These are phyloP conservation scores for Pyrus bretschneideri DNA, from an alignment of 306 rosid species.

Conservation along the genomic window DNA sequence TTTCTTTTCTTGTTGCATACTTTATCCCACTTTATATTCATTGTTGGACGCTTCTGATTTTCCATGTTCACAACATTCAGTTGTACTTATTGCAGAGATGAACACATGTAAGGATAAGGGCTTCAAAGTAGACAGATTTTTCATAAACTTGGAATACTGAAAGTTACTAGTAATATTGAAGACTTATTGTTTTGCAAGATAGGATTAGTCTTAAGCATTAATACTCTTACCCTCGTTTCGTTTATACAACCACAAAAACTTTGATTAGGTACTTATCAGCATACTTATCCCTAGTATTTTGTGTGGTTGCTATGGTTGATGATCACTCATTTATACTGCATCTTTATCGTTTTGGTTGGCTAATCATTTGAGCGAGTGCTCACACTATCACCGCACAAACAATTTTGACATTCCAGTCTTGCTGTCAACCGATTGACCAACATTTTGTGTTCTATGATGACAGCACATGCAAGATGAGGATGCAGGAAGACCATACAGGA, in stretches of 20 bases:
- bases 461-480: conserved; percentile 98
- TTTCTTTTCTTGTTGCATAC: not conserved
- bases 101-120: not conserved
- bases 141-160: not conserved
- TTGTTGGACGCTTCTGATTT: not conserved
- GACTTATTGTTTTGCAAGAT: not conserved
- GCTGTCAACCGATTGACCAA: not conserved
- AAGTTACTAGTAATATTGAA: not conserved
- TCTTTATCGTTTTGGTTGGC: not conserved
- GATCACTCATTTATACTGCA: not conserved
- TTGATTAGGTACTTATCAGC: not conserved
- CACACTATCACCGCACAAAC: not conserved
- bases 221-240: not conserved
- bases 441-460: not conserved
- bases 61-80: not conserved
- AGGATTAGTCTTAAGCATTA: not conserved
- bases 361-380: not conserved
- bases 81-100: not conserved
- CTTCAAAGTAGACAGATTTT: not conserved
- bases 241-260: not conserved
- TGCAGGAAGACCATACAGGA: conserved; percentile 78
- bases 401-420: not conserved
- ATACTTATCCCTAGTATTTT: not conserved
- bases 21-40: not conserved
- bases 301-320: not conserved